Evolutionary conservation across 1,139 yeast genomes (phyloP).

Genomic region (Suhomyces yuchorum): DNA sequence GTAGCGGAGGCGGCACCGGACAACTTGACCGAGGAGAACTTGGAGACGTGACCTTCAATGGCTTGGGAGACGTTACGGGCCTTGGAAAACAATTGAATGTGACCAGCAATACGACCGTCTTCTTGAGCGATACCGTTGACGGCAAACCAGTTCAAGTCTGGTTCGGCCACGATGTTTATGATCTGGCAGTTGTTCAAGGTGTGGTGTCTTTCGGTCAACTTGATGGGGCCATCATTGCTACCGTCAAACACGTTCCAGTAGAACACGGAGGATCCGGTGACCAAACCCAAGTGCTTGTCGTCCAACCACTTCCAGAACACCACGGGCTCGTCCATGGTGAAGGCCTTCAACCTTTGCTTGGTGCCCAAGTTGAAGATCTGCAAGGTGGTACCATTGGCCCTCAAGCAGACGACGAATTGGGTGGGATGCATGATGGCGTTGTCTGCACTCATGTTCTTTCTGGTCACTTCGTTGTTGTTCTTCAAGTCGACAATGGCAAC

Average conservation of each 20-base stretch:
- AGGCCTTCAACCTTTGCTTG: slow-evolving; percentile 87
- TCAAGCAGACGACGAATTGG: slow-evolving; percentile 83
- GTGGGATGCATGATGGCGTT: slow-evolving; percentile 95
- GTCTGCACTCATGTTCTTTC: slow-evolving; percentile 97
- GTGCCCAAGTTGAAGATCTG: slow-evolving; percentile 90
- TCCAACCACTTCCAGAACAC: slow-evolving; percentile 95
- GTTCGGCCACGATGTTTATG: slow-evolving; percentile 85
- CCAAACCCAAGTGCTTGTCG: slow-evolving; percentile 73
- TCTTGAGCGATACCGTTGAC: slow-evolving; percentile 94
- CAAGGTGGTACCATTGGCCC: slow-evolving; percentile 95
- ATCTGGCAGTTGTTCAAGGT: slow-evolving; percentile 81
- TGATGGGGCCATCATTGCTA: slow-evolving; percentile 71
- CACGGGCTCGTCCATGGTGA: slow-evolving; percentile 84
- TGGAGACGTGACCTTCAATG: slow-evolving; percentile 96
- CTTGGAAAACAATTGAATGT: slow-evolving; percentile 87
- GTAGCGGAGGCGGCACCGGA: slow-evolving; percentile 77
- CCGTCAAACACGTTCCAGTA: slow-evolving; percentile 88
- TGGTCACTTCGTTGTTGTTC: slow-evolving; percentile 69
- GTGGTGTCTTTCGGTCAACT: slow-evolving; percentile 82
- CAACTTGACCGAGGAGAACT: slow-evolving; percentile 75
- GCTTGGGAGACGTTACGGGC: slow-evolving; percentile 93
- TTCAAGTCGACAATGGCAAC: slow-evolving; percentile 90
- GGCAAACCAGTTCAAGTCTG: slow-evolving; percentile 88
- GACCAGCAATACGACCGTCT: slow-evolving; percentile 94
- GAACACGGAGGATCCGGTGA: slow-evolving; percentile 74